Evolutionary conservation across 202 grass and related monocot genomes (phyloP), one percentile per base, ranked within the genome.

Genomic region (Eragrostis tef): DNA sequence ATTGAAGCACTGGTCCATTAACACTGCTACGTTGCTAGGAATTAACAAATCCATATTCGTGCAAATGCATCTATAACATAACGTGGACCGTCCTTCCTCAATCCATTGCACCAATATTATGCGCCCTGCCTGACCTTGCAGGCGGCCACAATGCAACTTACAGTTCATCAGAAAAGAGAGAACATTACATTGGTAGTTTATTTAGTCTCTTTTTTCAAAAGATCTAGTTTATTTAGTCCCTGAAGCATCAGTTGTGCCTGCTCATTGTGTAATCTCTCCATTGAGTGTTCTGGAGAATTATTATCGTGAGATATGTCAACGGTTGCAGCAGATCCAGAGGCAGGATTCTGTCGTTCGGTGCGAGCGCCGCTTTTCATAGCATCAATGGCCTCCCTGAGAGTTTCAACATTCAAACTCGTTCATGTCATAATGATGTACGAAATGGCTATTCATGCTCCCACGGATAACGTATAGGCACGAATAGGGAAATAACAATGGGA

Each of bases 381-480:
- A 19, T 60, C 79, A 6, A 61, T 22, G 16, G 79, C 53, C 0
- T 71, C 79, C 78, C 66, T 81, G 67, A 11, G 49, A 50, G 17
- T 65, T 78, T 9, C 9, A 51, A 51, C 3, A 64, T 12, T 7
- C 24, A 34, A 49, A 41, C n/a, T 31, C 29, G 29, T 2, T 31
- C 29, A 31, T 31, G 3, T 31, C 13, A 11, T 15, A 29, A 61
- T 14, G 41, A 62, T 47, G 45, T n/a, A n/a, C n/a, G n/a, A n/a
- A n/a, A n/a, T n/a, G n/a, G n/a, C n/a, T n/a, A n/a, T n/a, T n/a
- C n/a, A n/a, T n/a, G n/a, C n/a, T n/a, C n/a, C n/a, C 29, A 31
- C 29, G 29, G 29, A 31, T 31, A 31, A 3, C 3, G 29, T 31
- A 31, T 31, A 31, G 29, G 29, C 29, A 31, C 29, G 29, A 31